Evolutionary conservation across 495 filamentous ascomycete genomes (phyloP).

Genomic region (Oleoguttula mirabilis): DNA sequence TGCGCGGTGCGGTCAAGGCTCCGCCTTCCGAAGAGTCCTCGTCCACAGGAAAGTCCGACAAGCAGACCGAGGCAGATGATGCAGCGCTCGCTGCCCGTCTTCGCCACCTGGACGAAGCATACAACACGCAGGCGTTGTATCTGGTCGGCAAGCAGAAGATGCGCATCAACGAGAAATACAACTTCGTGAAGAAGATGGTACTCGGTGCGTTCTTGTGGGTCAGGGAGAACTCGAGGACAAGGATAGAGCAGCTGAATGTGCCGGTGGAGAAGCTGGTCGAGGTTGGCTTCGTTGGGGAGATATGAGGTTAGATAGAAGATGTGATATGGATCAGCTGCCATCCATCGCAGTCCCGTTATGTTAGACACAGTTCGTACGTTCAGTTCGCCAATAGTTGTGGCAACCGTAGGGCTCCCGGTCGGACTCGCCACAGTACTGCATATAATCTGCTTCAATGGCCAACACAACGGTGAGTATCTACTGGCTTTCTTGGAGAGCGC

Average conservation of each 20-base stretch:
- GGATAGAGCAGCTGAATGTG: constrained; percentile 48
- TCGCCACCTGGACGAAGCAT: constrained; percentile 43
- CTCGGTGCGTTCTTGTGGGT: constrained; percentile 54
- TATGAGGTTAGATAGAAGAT: neutral
- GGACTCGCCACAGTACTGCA: no score
- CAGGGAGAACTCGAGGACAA: constrained; percentile 54
- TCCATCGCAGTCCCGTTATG: no score
- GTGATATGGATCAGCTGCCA: no score
- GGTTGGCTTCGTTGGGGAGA: constrained; percentile 58
- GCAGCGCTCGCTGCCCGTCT: constrained; percentile 22
- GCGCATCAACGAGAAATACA: constrained; percentile 37
- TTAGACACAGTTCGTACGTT: no score
- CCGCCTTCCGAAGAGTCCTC: neutral
- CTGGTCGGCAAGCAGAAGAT: constrained; percentile 65
- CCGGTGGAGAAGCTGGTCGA: constrained; percentile 52
- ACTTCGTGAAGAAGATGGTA: constrained; percentile 35
- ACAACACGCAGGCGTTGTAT: constrained; percentile 51
- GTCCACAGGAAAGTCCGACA: neutral
- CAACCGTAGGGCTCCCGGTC: no score
- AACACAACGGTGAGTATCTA: no score
- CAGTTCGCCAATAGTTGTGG: no score
- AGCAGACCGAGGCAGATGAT: neutral
- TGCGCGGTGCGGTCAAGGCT: constrained; percentile 23
- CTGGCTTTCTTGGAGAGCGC: no score
- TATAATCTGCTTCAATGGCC: no score